Evolutionary conservation across 768 basidiomycete genomes (phyloP), one percentile per base, ranked within the genome.

Genomic region (Termitomyces heimii): DNA sequence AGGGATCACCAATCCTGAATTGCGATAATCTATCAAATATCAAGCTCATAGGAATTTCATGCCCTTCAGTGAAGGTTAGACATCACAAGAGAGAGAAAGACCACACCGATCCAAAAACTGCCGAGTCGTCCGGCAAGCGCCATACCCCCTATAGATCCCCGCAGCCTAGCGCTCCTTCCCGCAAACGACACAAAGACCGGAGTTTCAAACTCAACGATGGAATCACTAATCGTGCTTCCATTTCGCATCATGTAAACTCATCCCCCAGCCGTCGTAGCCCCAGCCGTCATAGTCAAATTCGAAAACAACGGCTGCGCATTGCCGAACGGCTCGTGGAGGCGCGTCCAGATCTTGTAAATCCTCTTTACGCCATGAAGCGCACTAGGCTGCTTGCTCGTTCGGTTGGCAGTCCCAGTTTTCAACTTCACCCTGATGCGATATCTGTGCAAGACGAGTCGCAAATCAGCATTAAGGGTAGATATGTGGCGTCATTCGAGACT

Each of bases 281-380:
- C 22, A 51, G 56, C 29, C 59, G 40, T 47, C 59, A 57, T 3
- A 60, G 59, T 40, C 57, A 63, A 37, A 46, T 60, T 5, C 61
- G 62, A n/a, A 54, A 57, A 13, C 56, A 64, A 20, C 66, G 72
- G 20, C 53, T 72, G 10, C 49, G 65, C 5, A 71, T 71, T 40
- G 75, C 75, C 0, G 75, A 78, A 37, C 75, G 73, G 34, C 67
- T 83, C 16, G 72, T 75, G 4, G 64, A 62, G 14, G 78, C 77
- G 12, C 73, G 75, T 28, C 82, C 81, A 2, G 73, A 77, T 53
- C 70, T 75, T 8, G 73, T 76, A 1, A 64, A 65, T 7, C 62
- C 70, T 2, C 65, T 70, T 0, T 76, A 74, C 55, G 49, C 60
- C 43, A 46, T 48, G 5, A 71, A 68, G 51, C 62, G 67, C 10